Evolutionary conservation across 2,329 filamentous ascomycete species (phyloP), one percentile per base, ranked within the genome.

Genomic region (Endothia cerciana): DNA sequence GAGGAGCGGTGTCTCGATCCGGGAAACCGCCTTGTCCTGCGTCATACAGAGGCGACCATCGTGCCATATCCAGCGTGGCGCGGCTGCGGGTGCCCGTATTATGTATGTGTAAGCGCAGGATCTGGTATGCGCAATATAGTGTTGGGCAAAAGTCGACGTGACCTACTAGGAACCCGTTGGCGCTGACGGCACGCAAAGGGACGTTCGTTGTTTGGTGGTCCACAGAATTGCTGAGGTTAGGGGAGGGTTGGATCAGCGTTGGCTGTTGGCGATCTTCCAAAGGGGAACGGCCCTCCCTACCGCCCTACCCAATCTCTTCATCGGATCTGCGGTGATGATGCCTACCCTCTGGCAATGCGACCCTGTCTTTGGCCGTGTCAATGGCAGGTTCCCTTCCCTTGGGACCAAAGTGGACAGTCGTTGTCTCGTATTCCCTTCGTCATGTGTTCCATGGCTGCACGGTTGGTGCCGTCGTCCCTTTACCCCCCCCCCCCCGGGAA

Each of bases 1-100:
- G 2, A 41, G 6, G 6, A 41, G 15, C 4, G 11, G n/a, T n/a
- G n/a, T n/a, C n/a, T n/a, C n/a, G n/a, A n/a, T 41, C 7, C 3
- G 4, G 15, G 40, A 45, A 43, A 19, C 15, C 41, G 19, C 17
- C 41, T 17, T 43, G 43, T 25, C 25, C 30, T 55, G 51, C 51
- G 51, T 55, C 51, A 55, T 33, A 36, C 51, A 4, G 19, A 22
- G 7, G 51, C 28, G 17, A 36, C 19, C 30, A 22, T 28, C 11
- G 19, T 36, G 30, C 51, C 51, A 36, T 36, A 22, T 55, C 6
- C 30, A 55, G 51, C 51, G 28, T 55, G 51, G 51, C 51, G 51
- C 51, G 28, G 47, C 51, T 55, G 51, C 51, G 13, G 51, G 51
- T 36, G 51, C 19, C 51, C 51, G 28, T 55, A 55, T 55, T 36